Conservation (phyloP, 1,284 basidiomycete genomes). For the Leccinum fuscescens region DNA sequence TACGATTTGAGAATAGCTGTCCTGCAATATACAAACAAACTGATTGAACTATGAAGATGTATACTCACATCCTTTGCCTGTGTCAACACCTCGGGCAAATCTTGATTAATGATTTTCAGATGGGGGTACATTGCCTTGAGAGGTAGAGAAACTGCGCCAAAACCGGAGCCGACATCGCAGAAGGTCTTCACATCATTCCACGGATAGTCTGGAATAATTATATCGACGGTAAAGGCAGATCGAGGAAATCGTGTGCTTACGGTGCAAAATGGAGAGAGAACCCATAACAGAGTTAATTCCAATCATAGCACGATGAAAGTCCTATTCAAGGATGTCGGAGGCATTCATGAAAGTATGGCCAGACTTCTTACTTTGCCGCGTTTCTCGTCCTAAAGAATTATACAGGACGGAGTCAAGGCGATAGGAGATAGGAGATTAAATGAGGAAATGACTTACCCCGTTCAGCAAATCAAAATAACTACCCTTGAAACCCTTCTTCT, state of each 20-base stretch:
- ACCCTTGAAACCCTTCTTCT: constrained; percentile 18
- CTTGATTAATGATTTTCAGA: constrained; percentile 33
- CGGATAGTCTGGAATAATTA: constrained; percentile 34
- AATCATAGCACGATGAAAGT: constrained; percentile 25
- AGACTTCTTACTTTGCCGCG: constrained; percentile 14
- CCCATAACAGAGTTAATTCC: constrained; percentile 21
- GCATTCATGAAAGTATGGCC: background rate
- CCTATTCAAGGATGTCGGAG: constrained; percentile 5
- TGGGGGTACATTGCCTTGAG: too few relatives aligned
- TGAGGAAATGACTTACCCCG: constrained; percentile 17
- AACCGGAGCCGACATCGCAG: constrained; percentile 49
- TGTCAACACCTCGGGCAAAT: constrained; percentile 33
- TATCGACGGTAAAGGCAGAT: background rate
- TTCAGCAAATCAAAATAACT: constrained; percentile 27
- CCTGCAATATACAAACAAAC: too few relatives aligned
- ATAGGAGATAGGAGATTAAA: too few relatives aligned
- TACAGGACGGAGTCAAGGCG: background rate
- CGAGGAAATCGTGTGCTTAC: constrained; percentile 13
- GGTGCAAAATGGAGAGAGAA: constrained; percentile 25
- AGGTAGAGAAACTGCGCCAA: constrained; percentile 33
- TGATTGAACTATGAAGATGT: too few relatives aligned
- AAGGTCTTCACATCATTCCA: constrained; percentile 42
- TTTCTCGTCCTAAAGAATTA: constrained; percentile 14
- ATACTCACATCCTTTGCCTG: constrained; percentile 32
- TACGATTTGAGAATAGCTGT: background rate